Evolutionary conservation across 2,329 filamentous ascomycete genomes (phyloP).

Genomic region (Fusarium sp.): DNA sequence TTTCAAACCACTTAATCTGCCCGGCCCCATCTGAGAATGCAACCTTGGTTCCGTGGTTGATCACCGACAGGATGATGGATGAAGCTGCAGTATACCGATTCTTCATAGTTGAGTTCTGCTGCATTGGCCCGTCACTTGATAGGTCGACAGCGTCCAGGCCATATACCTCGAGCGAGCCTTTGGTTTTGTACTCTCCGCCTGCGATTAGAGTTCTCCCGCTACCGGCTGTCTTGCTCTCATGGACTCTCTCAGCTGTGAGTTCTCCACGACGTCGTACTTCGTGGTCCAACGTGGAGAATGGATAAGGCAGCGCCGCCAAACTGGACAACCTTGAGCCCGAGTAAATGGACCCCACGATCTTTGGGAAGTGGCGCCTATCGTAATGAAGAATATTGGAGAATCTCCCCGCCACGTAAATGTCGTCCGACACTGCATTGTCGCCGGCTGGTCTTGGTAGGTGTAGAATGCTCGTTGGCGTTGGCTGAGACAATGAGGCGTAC

Average conservation of each 20-base stretch:
- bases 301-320: slow-evolving; percentile 74
- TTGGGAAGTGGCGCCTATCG: slow-evolving; percentile 85
- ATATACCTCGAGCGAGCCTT: slow-evolving; percentile 91
- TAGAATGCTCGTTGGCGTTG: slow-evolving; percentile 83
- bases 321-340: slow-evolving; percentile 84
- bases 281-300: slow-evolving; percentile 70
- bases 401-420: slow-evolving; percentile 88
- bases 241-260: slow-evolving; percentile 64
- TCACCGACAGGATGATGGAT: slow-evolving; percentile 83
- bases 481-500: slow-evolving; percentile 80
- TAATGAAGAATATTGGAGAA: slow-evolving; percentile 92
- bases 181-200: slow-evolving; percentile 90
- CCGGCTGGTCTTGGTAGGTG: slow-evolving; percentile 72
- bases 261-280: slow-evolving; percentile 66
- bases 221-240: slow-evolving; percentile 60
- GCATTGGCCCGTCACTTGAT: slow-evolving; percentile 40
- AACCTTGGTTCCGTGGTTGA: slow-evolving; percentile 82
- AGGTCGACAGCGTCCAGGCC: slow-evolving; percentile 57
- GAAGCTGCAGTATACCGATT: slow-evolving; percentile 86
- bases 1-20: slow-evolving; percentile 88
- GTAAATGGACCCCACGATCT: slow-evolving; percentile 79
- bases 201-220: slow-evolving; percentile 77
- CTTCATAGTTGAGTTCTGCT: slow-evolving; percentile 65
- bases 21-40: slow-evolving; percentile 88
- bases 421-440: slow-evolving; percentile 68